phyloP scores from a whole-genome alignment of 1,284 basidiomycete species.

The Exobasidium cylindrosporum region DNA sequence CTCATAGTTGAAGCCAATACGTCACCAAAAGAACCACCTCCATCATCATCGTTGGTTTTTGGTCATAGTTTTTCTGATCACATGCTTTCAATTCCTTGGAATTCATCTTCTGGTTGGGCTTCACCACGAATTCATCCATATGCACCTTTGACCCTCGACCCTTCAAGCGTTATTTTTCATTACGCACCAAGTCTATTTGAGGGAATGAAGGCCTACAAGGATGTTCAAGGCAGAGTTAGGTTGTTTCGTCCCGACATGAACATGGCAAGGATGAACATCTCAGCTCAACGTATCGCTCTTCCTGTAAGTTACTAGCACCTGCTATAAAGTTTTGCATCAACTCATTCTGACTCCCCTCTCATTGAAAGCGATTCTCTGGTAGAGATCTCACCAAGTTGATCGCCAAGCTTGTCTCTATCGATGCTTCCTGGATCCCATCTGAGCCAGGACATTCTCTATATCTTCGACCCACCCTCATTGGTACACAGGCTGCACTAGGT shows the following conservation, averaged over 20 bases:
- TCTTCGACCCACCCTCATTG: conserved; percentile 79
- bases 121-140: conserved; percentile 80
- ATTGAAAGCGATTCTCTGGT: conserved; percentile 68
- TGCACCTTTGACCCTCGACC: conserved; percentile 71
- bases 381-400: conserved; percentile 77
- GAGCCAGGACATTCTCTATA: conserved; percentile 88
- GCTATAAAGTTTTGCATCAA: conserved; percentile 10
- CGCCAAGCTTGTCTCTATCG: conserved; percentile 80
- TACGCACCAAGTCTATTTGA: conserved; percentile 89
- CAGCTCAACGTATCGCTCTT: conserved; percentile 67
- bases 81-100: conserved; percentile 85
- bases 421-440: conserved; percentile 88
- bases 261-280: conserved; percentile 75
- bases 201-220: conserved; percentile 92
- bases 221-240: conserved; percentile 72
- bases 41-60: conserved; percentile 58
- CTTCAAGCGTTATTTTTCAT: conserved; percentile 84
- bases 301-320: conserved; percentile 62
- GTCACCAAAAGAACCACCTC: conserved; percentile 55
- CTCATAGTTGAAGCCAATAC: conserved; percentile 26
- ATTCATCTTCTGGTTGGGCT: conserved; percentile 71
- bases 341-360: conserved; percentile 60
- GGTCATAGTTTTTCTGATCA: conserved; percentile 74
- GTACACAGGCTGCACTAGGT: conserved; percentile 82
- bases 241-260: conserved; percentile 97